phyloP scores from a whole-genome alignment of 371 early-diverging fungal genomes.

The Nosema muscidifuracis region DNA sequence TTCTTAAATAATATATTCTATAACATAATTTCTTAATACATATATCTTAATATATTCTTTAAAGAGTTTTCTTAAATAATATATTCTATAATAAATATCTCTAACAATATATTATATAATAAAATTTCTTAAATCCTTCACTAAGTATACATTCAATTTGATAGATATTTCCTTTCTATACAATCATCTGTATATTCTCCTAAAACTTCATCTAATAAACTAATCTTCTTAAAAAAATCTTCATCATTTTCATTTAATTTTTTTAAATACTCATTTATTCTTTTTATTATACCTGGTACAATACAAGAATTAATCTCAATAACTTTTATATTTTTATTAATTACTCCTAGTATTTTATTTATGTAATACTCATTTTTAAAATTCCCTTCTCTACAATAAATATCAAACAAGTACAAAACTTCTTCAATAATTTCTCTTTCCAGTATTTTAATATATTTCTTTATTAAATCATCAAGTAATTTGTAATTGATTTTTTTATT shows the following conservation, averaged over 20 bases:
- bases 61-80: no score
- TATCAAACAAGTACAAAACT: slow-evolving; percentile 56
- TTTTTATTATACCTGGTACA: slow-evolving; percentile 24
- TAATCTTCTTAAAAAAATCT: slow-evolving; percentile 32
- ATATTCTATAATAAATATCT: no score
- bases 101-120: no score
- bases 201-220: slow-evolving; percentile 47
- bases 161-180: no score
- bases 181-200: slow-evolving; percentile 11
- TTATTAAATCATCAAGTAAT: not conserved
- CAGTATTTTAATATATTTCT: slow-evolving; percentile 8
- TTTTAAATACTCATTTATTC: slow-evolving; percentile 30
- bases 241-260: slow-evolving; percentile 24
- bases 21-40: no score
- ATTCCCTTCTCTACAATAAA: slow-evolving; percentile 49
- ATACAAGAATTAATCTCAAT: not conserved
- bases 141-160: no score
- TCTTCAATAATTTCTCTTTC: slow-evolving; percentile 34
- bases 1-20: no score
- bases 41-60: no score
- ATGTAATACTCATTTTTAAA: slow-evolving; percentile 40
- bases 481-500: not conserved
- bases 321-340: slow-evolving; percentile 15
- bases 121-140: no score
- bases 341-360: slow-evolving; percentile 32